Evolutionary conservation across 768 basidiomycete species (phyloP).

Genomic region (Phanerodontia chrysosporium): DNA sequence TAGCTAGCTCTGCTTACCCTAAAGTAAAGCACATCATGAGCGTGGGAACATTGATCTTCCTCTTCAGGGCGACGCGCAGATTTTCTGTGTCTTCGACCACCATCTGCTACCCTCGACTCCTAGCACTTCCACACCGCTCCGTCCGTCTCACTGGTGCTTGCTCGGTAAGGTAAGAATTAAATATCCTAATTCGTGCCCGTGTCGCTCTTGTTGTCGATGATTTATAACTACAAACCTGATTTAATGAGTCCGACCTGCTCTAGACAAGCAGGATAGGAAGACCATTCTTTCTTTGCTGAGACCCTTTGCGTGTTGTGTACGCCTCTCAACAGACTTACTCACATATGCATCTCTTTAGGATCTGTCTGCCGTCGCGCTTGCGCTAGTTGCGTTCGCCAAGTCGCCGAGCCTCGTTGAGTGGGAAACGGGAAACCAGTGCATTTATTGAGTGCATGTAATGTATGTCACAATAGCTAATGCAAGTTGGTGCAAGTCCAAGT

Average conservation of each 20-base stretch:
- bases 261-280: constrained; percentile 23
- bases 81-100: not conserved
- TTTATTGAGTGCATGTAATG: too few species aligned
- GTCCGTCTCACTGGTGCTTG: not conserved
- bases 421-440: too few species aligned
- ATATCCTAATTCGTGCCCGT: too few species aligned
- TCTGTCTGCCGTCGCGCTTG: too few species aligned
- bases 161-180: not conserved
- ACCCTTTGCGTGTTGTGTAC: constrained; percentile 1
- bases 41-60: not conserved
- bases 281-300: constrained; percentile 21
- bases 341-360: not conserved
- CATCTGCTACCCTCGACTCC: not conserved
- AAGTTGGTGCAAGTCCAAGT: not conserved
- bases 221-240: constrained; percentile 20
- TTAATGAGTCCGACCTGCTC: constrained; percentile 29
- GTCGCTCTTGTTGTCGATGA: constrained; percentile 19
- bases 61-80: not conserved
- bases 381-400: too few species aligned
- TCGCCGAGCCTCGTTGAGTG: too few species aligned
- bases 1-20: too few species aligned
- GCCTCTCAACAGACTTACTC: not conserved
- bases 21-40: not conserved
- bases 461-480: not conserved
- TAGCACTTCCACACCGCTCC: not conserved